Conservation (phyloP, 768 basidiomycete species). For the Suillus discolor region DNA sequence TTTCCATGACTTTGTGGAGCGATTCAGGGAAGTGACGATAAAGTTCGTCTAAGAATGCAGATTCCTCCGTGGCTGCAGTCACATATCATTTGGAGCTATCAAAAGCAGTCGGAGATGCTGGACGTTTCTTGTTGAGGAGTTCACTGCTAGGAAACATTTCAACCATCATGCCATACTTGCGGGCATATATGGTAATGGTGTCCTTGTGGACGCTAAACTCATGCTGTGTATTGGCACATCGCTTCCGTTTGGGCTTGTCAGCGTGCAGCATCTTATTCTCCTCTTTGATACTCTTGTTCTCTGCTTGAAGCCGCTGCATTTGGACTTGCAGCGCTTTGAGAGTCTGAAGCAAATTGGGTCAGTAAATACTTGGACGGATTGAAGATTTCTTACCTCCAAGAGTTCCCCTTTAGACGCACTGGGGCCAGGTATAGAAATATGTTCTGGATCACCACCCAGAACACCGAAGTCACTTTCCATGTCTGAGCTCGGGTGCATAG, state of each 20-base stretch:
- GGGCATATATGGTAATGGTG: too few species aligned
- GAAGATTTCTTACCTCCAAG: background rate
- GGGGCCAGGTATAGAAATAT: background rate
- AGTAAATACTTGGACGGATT: background rate
- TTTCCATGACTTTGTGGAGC: too few species aligned
- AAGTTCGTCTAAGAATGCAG: too few species aligned
- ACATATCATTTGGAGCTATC: too few species aligned
- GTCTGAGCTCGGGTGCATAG: background rate
- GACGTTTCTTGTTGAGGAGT: too few species aligned
- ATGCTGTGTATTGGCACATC: background rate
- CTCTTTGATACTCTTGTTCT: constrained; percentile 2
- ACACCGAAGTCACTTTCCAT: background rate
- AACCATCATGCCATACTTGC: too few species aligned
- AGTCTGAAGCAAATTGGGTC: background rate
- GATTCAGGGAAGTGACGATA: too few species aligned
- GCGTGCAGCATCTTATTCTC: background rate
- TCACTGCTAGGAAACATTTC: too few species aligned
- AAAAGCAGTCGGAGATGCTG: too few species aligned
- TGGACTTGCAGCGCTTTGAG: background rate
- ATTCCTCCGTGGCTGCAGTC: too few species aligned
- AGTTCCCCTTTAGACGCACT: background rate
- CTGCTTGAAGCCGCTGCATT: background rate
- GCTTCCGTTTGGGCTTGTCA: background rate
- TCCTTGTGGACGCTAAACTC: too few species aligned
- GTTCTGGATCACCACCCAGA: background rate